These are phyloP conservation scores for Hansfordia pulvinata DNA, from an alignment of 2,329 filamentous ascomycete species.

Conservation along the genomic window DNA sequence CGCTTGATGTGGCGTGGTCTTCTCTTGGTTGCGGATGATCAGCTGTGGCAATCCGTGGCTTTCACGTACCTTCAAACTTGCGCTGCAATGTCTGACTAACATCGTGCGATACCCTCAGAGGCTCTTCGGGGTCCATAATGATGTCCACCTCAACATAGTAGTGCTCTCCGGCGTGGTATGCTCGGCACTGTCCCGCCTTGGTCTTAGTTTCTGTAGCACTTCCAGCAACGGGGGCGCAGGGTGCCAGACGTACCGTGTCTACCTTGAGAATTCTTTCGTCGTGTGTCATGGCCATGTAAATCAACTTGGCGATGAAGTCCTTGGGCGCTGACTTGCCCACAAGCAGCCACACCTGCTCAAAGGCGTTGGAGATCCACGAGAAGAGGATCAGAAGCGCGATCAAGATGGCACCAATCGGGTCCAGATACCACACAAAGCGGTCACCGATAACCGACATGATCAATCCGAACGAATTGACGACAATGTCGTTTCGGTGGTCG, in stretches of 20 bases:
- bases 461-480: constrained; percentile 39
- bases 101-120: constrained; percentile 43
- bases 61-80: constrained; percentile 48
- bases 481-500: constrained; percentile 43
- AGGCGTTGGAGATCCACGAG: constrained; percentile 47
- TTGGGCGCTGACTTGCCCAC: constrained; percentile 47
- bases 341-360: constrained; percentile 47
- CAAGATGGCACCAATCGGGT: constrained; percentile 44
- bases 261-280: constrained; percentile 40
- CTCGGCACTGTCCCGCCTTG: constrained; percentile 27
- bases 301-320: constrained; percentile 40
- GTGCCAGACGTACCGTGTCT: constrained; percentile 27
- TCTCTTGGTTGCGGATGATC: no score
- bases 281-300: constrained; percentile 41
- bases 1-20: no score
- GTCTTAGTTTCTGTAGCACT: not conserved
- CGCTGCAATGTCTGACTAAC: constrained; percentile 45
- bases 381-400: constrained; percentile 47
- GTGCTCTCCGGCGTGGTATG: constrained; percentile 46
- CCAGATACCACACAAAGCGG: constrained; percentile 43
- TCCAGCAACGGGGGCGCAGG: constrained; percentile 2
- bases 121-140: constrained; percentile 40
- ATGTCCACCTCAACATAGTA: constrained; percentile 52
- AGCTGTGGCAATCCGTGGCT: no score
- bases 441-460: constrained; percentile 41